Percentiles rank a stretch among this genome's conserved stretches.
Conservation (phyloP, 371 early-diverging fungal genomes). For the Mucor lusitanicus region DNA sequence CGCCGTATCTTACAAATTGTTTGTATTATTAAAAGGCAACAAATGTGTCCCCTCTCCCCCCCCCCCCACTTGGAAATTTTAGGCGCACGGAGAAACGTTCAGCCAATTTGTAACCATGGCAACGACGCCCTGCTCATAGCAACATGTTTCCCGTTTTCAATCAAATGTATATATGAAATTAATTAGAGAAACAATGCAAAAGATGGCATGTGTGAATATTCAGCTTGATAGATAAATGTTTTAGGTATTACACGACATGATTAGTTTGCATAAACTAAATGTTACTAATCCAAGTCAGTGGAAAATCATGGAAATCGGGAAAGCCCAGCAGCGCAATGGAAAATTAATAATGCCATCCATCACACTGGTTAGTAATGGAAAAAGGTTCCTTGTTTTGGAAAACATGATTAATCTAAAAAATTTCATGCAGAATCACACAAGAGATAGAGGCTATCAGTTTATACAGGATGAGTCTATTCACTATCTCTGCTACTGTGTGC, state of each 20-base stretch:
- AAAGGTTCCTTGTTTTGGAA: neutral
- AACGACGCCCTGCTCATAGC: neutral
- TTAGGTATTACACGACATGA: neutral
- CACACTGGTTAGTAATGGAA: neutral
- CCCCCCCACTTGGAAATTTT: neutral
- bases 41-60: neutral
- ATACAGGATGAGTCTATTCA: neutral
- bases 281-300: neutral
- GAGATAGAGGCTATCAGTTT: neutral
- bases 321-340: neutral
- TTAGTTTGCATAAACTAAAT: neutral
- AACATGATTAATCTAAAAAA: neutral
- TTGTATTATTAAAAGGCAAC: neutral
- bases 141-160: neutral
- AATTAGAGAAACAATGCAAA: neutral
- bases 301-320: neutral
- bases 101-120: neutral
- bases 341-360: neutral
- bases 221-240: neutral
- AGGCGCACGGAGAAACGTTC: neutral
- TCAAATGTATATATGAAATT: neutral
- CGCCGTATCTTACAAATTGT: neutral
- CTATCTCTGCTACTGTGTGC: neutral
- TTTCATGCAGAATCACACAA: neutral
- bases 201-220: no score